Evolutionary conservation across 495 filamentous ascomycete species (phyloP).

Genomic region (Neurospora cerealis): DNA sequence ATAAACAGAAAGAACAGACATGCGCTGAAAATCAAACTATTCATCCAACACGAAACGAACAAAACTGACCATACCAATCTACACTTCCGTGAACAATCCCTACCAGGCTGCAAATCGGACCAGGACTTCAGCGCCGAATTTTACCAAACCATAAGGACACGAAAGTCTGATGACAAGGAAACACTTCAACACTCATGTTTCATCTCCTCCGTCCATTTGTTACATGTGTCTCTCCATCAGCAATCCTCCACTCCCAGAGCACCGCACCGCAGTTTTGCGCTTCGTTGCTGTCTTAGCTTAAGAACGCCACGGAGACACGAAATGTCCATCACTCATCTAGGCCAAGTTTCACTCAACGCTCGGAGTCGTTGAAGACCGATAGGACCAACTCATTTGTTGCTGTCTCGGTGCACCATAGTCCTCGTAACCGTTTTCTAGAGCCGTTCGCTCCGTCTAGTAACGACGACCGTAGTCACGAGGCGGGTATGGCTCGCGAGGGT

Average conservation of each 20-base stretch:
- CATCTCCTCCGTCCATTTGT: background rate
- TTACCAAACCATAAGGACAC: background rate
- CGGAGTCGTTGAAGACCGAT: background rate
- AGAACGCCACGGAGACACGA: background rate
- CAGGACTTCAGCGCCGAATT: background rate
- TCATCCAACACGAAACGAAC: background rate
- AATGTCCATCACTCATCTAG: background rate
- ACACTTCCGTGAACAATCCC: background rate
- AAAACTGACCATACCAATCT: background rate
- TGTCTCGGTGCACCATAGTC: background rate
- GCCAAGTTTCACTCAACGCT: background rate
- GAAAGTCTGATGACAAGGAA: background rate
- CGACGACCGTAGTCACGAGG: conserved; percentile 39
- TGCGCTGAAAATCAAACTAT: background rate
- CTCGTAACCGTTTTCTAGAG: background rate
- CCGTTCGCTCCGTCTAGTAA: conserved; percentile 18
- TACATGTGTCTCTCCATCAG: background rate
- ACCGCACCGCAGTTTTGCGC: background rate
- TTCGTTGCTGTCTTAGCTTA: background rate
- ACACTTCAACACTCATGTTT: background rate
- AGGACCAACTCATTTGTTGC: background rate
- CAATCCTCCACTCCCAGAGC: background rate
- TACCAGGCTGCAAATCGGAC: background rate
- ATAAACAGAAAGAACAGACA: background rate
- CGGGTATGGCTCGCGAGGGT: conserved; percentile 38